phyloP scores from a whole-genome alignment of 768 basidiomycete genomes.

The Pleurotus tuber-regium region DNA sequence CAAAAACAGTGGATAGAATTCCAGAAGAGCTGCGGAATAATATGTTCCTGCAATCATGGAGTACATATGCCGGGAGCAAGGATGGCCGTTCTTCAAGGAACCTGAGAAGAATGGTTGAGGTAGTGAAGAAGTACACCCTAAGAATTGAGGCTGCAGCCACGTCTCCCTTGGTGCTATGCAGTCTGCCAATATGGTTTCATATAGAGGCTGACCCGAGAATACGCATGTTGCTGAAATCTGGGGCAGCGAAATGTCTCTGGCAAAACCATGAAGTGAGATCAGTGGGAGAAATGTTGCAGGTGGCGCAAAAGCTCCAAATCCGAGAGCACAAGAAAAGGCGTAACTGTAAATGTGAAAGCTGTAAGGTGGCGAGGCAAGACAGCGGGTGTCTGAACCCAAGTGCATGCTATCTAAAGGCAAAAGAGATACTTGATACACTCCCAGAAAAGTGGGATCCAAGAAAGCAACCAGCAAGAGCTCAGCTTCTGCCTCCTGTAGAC shows the following conservation, averaged over 20 bases:
- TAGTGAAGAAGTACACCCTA: not conserved
- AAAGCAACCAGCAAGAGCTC: not conserved
- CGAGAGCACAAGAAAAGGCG: no score
- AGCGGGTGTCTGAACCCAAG: not conserved
- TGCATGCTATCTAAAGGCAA: not conserved
- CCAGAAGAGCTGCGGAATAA: not conserved
- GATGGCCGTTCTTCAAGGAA: not conserved
- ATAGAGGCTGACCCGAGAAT: not conserved
- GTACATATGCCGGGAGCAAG: not conserved
- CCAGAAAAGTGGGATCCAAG: constrained; percentile 2
- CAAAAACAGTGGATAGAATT: not conserved
- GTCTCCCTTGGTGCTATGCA: not conserved
- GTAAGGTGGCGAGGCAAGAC: not conserved
- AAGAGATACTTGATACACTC: not conserved
- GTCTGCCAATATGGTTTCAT: constrained; percentile 8
- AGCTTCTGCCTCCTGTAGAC: not conserved
- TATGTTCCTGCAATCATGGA: not conserved
- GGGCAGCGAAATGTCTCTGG: constrained; percentile 2
- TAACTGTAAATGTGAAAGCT: not conserved
- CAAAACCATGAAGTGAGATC: not conserved
- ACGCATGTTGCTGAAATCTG: not conserved
- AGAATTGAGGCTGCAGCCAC: not conserved
- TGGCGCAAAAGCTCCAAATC: no score
- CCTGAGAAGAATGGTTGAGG: not conserved
- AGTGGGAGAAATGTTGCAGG: not conserved